Percentiles rank a stretch among this genome's conserved stretches.
Conservation (phyloP, 2,329 filamentous ascomycete genomes). For the Aureobasidium sp. region DNA sequence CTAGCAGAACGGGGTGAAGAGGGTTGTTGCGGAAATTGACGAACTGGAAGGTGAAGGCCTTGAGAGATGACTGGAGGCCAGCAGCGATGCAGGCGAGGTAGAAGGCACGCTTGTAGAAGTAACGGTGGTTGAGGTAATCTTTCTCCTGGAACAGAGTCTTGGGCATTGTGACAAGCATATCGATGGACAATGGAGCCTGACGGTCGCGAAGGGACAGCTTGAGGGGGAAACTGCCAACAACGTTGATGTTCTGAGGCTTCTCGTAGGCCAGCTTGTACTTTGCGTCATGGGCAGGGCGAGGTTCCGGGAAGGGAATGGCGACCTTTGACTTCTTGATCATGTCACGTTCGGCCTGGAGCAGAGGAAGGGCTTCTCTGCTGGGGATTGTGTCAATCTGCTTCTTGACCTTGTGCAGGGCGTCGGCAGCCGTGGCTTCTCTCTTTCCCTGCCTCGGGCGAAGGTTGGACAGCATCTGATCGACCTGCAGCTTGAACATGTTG, state of each 20-base stretch:
- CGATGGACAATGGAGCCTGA: slow-evolving; percentile 48
- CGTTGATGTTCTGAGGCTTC: slow-evolving; percentile 70
- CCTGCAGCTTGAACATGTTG: slow-evolving; percentile 58
- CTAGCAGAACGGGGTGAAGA: slow-evolving; percentile 58
- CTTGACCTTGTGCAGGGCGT: slow-evolving; percentile 47
- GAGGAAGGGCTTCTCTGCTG: slow-evolving; percentile 37
- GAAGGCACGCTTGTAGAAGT: slow-evolving; percentile 90
- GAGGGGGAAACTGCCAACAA: slow-evolving; percentile 78
- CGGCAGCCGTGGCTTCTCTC: slow-evolving; percentile 44
- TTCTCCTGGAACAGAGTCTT: slow-evolving; percentile 74
- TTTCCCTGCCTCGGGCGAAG: slow-evolving; percentile 51
- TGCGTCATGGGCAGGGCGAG: slow-evolving; percentile 63
- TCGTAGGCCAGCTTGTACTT: slow-evolving; percentile 75
- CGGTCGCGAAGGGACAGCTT: slow-evolving; percentile 63
- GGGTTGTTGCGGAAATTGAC: slow-evolving; percentile 23
- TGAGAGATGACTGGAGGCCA: slow-evolving; percentile 54
- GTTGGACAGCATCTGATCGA: slow-evolving; percentile 53
- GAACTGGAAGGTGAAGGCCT: slow-evolving; percentile 37
- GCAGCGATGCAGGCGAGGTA: slow-evolving; percentile 77
- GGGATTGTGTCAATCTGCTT: slow-evolving; percentile 48
- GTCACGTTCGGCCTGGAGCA: slow-evolving; percentile 60
- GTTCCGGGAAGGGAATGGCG: slow-evolving; percentile 75
- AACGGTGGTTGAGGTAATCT: slow-evolving; percentile 85
- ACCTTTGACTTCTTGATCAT: slow-evolving; percentile 59
- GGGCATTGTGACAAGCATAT: slow-evolving; percentile 85